These are phyloP conservation scores for Sparassis latifolia DNA, from an alignment of 1,284 basidiomycete species.

Conservation along the genomic window DNA sequence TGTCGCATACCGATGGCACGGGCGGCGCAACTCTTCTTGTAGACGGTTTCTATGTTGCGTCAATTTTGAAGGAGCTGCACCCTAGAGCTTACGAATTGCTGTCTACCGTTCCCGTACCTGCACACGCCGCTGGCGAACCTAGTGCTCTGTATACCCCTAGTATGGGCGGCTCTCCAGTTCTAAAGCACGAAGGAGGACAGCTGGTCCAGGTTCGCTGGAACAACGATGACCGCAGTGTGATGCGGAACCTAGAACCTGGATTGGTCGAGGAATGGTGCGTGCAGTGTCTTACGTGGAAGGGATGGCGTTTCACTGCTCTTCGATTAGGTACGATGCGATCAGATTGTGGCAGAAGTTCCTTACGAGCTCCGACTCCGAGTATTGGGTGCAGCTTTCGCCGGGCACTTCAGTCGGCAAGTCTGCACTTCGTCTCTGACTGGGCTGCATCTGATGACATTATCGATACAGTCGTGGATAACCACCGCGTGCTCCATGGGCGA, in stretches of 20 bases:
- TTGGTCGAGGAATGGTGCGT: conserved; percentile 68
- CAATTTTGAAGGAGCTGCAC: conserved; percentile 66
- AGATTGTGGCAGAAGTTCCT: conserved; percentile 74
- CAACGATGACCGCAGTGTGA: conserved; percentile 86
- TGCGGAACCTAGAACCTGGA: conserved; percentile 52
- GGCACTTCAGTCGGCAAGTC: conserved; percentile 80
- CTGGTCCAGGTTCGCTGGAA: conserved; percentile 88
- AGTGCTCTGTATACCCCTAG: conserved; percentile 59
- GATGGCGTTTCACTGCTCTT: neutral
- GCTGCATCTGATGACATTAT: neutral
- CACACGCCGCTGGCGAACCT: conserved; percentile 85
- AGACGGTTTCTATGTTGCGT: conserved; percentile 91
- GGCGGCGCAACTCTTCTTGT: conserved; percentile 90
- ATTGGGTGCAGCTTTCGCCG: conserved; percentile 84
- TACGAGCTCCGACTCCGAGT: conserved; percentile 79
- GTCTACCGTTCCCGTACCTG: conserved; percentile 63
- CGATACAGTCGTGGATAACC: conserved; percentile 80
- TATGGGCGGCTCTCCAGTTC: conserved; percentile 56
- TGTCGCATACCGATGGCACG: conserved; percentile 76
- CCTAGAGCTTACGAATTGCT: conserved; percentile 73
- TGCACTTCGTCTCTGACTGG: neutral
- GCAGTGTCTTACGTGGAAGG: neutral
- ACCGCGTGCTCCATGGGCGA: conserved; percentile 91
- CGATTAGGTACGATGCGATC: conserved; percentile 74
- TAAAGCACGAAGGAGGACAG: conserved; percentile 68